phyloP scores from a whole-genome alignment of 2,329 filamentous ascomycete species.

The Phaeosphaeria sp. region DNA sequence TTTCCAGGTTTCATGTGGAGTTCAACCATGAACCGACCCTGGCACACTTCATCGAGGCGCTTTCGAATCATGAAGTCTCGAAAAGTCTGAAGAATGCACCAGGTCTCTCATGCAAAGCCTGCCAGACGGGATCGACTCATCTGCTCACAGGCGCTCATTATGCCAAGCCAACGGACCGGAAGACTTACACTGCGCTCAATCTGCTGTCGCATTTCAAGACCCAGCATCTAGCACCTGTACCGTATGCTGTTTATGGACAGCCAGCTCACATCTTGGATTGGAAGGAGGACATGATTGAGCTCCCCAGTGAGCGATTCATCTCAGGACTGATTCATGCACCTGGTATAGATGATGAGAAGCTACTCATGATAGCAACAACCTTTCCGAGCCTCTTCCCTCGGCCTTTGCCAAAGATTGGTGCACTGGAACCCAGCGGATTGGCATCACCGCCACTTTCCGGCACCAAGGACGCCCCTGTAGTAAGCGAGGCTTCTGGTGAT shows the following conservation, averaged over 20 bases:
- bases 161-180: slow-evolving; percentile 48
- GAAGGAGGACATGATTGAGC: slow-evolving; percentile 67
- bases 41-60: slow-evolving; percentile 59
- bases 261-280: slow-evolving; percentile 55
- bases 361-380: slow-evolving; percentile 59
- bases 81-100: slow-evolving; percentile 53
- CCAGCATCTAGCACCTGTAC: slow-evolving; percentile 54
- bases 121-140: slow-evolving; percentile 38
- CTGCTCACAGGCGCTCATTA: slow-evolving; percentile 39
- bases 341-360: slow-evolving; percentile 65
- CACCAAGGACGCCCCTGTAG: slow-evolving; percentile 34
- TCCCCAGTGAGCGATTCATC: slow-evolving; percentile 61
- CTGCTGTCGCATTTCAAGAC: slow-evolving; percentile 67
- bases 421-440: slow-evolving; percentile 38
- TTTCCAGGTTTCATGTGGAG: slow-evolving; percentile 62
- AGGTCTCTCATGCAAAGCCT: slow-evolving; percentile 54
- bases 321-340: slow-evolving; percentile 57
- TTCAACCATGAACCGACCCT: slow-evolving; percentile 66
- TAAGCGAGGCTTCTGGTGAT: slow-evolving; percentile 23
- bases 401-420: slow-evolving; percentile 53
- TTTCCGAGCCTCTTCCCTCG: slow-evolving; percentile 56
- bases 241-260: slow-evolving; percentile 31
- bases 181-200: slow-evolving; percentile 57
- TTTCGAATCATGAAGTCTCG: slow-evolving; percentile 51
- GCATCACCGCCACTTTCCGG: slow-evolving; percentile 37